A percentile compares a stretch with the other conserved stretches of the same genome.
These are phyloP conservation scores for Brassica carinata DNA, from an alignment of 345 rosid genomes.

Conservation along the genomic window DNA sequence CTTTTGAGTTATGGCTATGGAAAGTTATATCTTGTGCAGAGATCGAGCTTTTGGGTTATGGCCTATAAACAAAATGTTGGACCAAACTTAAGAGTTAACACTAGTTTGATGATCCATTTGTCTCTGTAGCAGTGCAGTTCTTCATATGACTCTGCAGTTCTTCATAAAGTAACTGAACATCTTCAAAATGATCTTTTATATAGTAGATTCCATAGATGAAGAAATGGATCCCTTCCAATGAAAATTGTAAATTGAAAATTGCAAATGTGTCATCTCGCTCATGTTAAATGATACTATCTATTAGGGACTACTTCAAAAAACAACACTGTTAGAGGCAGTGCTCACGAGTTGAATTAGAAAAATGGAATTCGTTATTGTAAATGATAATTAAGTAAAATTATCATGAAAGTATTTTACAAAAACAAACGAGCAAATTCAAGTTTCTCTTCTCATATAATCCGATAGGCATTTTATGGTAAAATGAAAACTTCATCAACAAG, in stretches of 20 bases:
- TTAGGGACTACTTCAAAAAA: background rate
- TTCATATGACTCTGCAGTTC: background rate
- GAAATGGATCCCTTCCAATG: background rate
- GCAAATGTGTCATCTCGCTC: background rate
- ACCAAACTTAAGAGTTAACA: background rate
- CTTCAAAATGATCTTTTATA: too few species aligned
- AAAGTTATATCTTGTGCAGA: background rate
- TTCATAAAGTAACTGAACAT: background rate
- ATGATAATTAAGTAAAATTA: constrained; percentile 15
- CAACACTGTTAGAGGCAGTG: background rate
- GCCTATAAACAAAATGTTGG: background rate
- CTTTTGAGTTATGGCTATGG: background rate
- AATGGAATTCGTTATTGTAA: background rate
- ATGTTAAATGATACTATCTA: too few species aligned
- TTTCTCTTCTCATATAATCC: constrained; percentile 28
- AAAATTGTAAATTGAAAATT: background rate
- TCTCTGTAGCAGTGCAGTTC: background rate
- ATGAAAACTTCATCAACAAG: constrained; percentile 12
- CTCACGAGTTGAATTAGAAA: background rate
- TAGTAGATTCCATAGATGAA: background rate
- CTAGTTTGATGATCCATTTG: constrained; percentile 3
- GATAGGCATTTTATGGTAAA: background rate
- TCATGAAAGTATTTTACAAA: constrained; percentile 4
- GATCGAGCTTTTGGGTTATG: background rate
- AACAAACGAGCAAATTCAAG: constrained; percentile 9